A percentile compares a stretch with the other conserved stretches of the same genome.
Evolutionary conservation across 768 basidiomycete genomes (phyloP).

Genomic region (Cubamyces sp.): DNA sequence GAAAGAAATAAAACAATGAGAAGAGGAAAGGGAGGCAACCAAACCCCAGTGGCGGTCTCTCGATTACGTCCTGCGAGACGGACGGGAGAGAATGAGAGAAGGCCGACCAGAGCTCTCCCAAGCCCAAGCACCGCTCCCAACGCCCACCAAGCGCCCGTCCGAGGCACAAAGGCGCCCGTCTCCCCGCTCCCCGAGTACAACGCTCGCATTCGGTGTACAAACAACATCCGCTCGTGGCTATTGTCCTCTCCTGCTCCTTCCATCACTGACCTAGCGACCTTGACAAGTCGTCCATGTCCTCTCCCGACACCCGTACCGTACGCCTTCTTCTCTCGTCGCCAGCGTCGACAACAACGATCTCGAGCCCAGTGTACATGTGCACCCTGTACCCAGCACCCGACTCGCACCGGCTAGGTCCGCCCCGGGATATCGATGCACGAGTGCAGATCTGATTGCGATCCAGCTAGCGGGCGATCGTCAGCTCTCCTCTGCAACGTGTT

Average conservation of each 20-base stretch:
- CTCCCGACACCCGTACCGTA: too few relatives aligned
- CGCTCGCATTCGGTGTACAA: conserved; percentile 9
- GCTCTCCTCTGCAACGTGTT: conserved; percentile 13
- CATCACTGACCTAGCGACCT: conserved; percentile 12
- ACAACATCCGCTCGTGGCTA: conserved; percentile 5
- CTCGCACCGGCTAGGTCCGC: conserved; percentile 5
- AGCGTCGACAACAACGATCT: background rate
- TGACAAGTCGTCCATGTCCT: background rate
- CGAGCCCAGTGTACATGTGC: background rate
- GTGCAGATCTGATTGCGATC: conserved; percentile 29
- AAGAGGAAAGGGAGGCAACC: conserved; percentile 23
- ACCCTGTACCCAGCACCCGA: conserved; percentile 19
- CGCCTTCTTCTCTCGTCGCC: conserved; percentile 3
- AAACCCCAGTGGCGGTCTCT: conserved; percentile 34
- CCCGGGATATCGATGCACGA: conserved; percentile 22
- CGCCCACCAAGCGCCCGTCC: conserved; percentile 24
- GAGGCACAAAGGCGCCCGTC: background rate
- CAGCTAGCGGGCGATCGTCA: conserved; percentile 17
- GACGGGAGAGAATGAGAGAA: conserved; percentile 20
- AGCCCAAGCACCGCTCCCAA: conserved; percentile 18
- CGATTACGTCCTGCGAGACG: conserved; percentile 29
- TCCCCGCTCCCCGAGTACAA: conserved; percentile 12
- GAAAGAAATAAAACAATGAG: conserved; percentile 34
- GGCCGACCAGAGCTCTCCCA: conserved; percentile 4
- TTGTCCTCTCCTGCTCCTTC: conserved; percentile 6